A percentile compares a stretch with the other conserved stretches of the same genome.
phyloP scores from a whole-genome alignment of 1,284 basidiomycete species.

The Dichomitus squalens region DNA sequence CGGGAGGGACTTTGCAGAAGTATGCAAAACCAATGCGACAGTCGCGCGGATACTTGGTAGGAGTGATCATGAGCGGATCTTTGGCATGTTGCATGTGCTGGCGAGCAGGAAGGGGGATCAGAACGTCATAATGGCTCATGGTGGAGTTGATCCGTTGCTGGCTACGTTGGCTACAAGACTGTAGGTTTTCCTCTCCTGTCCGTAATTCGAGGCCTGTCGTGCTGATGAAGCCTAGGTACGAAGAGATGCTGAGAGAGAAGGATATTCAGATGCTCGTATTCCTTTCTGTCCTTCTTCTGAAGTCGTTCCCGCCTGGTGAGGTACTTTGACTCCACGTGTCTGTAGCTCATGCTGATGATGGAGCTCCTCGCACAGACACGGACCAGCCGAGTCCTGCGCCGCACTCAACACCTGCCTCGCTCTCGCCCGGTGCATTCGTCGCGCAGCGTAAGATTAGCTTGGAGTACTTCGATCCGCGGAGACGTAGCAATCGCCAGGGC shows the following conservation, averaged over 20 bases:
- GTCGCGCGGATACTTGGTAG: slow-evolving; percentile 63
- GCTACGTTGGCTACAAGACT: slow-evolving; percentile 27
- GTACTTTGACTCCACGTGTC: slow-evolving; percentile 1
- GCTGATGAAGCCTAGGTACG: slow-evolving; percentile 49
- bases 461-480: slow-evolving; percentile 18
- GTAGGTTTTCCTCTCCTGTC: slow-evolving; percentile 23
- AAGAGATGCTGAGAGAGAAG: slow-evolving; percentile 60
- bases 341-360: not conserved
- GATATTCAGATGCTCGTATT: slow-evolving; percentile 87
- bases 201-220: not conserved
- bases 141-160: slow-evolving; percentile 11
- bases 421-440: slow-evolving; percentile 1
- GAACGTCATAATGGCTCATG: not conserved
- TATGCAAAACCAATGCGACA: slow-evolving; percentile 62
- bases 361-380: not conserved
- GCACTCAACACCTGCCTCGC: slow-evolving; percentile 7
- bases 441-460: slow-evolving; percentile 19
- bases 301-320: slow-evolving; percentile 31
- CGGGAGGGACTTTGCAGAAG: slow-evolving; percentile 42
- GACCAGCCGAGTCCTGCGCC: not conserved
- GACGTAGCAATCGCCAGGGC: slow-evolving; percentile 8
- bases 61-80: slow-evolving; percentile 75
- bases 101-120: slow-evolving; percentile 21
- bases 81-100: slow-evolving; percentile 63
- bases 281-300: slow-evolving; percentile 67